phyloP scores from a whole-genome alignment of 306 rosid species.

The Albizia julibrissin region DNA sequence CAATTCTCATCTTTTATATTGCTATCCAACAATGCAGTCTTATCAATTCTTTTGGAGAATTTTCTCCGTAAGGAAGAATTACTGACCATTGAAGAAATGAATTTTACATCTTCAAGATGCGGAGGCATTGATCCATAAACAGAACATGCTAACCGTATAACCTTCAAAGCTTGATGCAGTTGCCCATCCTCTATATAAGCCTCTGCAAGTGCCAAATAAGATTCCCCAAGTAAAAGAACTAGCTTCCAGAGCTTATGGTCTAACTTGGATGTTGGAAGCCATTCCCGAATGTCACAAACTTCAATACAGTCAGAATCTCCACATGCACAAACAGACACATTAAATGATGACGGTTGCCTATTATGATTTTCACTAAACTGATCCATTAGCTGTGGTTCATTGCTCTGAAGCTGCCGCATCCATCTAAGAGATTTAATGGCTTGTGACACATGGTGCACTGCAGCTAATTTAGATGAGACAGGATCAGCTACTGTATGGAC shows the following conservation, averaged over 20 bases:
- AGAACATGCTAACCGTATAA: constrained; percentile 86
- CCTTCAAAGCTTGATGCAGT: constrained; percentile 82
- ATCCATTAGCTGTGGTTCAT: constrained; percentile 62
- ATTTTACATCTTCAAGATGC: constrained; percentile 79
- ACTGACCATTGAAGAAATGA: constrained; percentile 85
- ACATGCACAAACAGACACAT: constrained; percentile 85
- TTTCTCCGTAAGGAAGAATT: constrained; percentile 46
- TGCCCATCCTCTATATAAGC: constrained; percentile 86
- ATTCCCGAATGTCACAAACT: constrained; percentile 93
- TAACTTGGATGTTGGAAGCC: constrained; percentile 95
- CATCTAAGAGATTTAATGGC: constrained; percentile 94
- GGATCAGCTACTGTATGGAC: constrained; percentile 91
- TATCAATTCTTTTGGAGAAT: constrained; percentile 44
- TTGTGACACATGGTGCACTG: constrained; percentile 96
- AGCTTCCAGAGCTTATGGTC: constrained; percentile 93
- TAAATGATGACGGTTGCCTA: constrained; percentile 52
- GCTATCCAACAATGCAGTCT: constrained; percentile 36
- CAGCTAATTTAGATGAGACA: constrained; percentile 88
- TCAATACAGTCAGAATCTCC: constrained; percentile 97
- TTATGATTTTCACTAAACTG: constrained; percentile 48
- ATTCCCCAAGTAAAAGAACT: constrained; percentile 95
- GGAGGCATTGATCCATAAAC: constrained; percentile 97
- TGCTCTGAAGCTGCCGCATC: constrained; percentile 88
- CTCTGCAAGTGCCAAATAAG: constrained; percentile 92
- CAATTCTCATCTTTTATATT: constrained; percentile 43